These are phyloP conservation scores for Oryza glaberrima DNA, from an alignment of 176 grass and related monocot genomes.

Conservation along the genomic window DNA sequence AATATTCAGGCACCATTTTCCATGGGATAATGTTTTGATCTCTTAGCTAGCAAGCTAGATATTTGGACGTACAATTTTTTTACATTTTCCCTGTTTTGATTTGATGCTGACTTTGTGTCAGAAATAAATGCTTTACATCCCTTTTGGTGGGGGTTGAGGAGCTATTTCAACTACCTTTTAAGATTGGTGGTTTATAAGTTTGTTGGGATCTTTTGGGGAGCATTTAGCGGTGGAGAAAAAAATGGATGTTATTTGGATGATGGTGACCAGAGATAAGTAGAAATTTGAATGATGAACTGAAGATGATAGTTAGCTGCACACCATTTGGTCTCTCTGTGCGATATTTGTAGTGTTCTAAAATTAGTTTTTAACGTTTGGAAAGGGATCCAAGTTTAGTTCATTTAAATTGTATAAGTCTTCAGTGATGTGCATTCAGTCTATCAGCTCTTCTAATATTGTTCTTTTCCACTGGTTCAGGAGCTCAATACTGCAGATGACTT, in stretches of 20 bases:
- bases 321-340: not conserved
- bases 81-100: not conserved
- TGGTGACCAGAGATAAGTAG: slow-evolving; percentile 1
- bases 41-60: slow-evolving; percentile 6
- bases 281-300: slow-evolving; percentile 10
- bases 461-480: slow-evolving; percentile 55
- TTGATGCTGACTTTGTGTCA: not conserved
- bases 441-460: slow-evolving; percentile 36
- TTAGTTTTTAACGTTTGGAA: not conserved
- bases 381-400: not conserved
- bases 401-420: not conserved
- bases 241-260: slow-evolving; percentile 8
- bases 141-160: not conserved
- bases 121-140: not conserved
- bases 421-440: not conserved
- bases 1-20: not conserved
- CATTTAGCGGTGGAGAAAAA: slow-evolving; percentile 12
- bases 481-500: slow-evolving; percentile 88
- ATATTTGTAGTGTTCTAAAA: slow-evolving; percentile 9
- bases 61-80: not conserved
- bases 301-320: not conserved
- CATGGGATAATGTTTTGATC: not conserved
- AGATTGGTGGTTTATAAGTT: not conserved
- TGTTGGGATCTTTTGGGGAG: not conserved
- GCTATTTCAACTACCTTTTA: slow-evolving; percentile 5